Evolutionary conservation across 768 basidiomycete genomes (phyloP), one percentile per base, ranked within the genome.

Genomic region (Russula sp.): DNA sequence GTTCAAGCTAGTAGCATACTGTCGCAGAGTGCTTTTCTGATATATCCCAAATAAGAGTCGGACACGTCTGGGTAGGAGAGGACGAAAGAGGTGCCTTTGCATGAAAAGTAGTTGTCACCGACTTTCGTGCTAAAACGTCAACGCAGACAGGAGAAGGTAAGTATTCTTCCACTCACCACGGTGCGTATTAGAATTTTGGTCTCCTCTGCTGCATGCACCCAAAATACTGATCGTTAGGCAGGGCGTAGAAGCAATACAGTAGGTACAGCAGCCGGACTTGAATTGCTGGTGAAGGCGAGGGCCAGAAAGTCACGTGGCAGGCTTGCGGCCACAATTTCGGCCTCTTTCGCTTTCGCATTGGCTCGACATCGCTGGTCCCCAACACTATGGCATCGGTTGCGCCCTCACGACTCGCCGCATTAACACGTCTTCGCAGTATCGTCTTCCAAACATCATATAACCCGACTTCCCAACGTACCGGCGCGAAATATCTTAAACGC

Each of bases 401-500:
- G 5, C 77, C 79, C 22, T 75, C 80, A 41, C 81, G 84, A 55
- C 73, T 90, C n/a, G 75, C 77, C 14, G 76, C 81, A n/a, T 77
- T 93, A 64, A 80, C 73, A 1, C 79, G 81, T 52, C 76, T 89
- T 6, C 86, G 86, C 47, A 86, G 84, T 70, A 70, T 78, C 45
- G 82, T 98, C 56, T 96, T 98, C 70, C 83, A 93, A 70, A 96
- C 92, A 9, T 78, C 87, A 4, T 93, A 89, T 75, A 98, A 98
- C 74, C 95, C 95, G 0, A 80, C 80, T 2, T 82, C 82, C 32
- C 71, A 83, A 14, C 86, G 95, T 18, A 94, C 90, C 0, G 96
- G 96, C 18, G 88, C 93, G 32, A 98, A 98, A 76, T 93, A 96
- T 76, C 84, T 98, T 49, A 85, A 88, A 20, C 79, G 82, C 14